These are phyloP conservation scores for Sclerotinia glacialis DNA, from an alignment of 2,329 filamentous ascomycete species.

Conservation along the genomic window DNA sequence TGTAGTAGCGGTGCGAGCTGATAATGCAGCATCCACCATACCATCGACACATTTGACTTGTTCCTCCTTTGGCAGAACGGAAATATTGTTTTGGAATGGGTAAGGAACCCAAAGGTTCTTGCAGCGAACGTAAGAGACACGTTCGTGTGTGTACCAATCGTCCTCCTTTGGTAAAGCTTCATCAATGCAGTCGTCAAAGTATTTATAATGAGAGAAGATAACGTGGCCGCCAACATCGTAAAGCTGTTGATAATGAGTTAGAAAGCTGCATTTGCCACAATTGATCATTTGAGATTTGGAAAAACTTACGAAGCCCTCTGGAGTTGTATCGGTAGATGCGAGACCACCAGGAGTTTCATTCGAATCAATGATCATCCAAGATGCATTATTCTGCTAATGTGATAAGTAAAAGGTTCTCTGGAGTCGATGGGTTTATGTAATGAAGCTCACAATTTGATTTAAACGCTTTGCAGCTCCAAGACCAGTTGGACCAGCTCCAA, in stretches of 20 bases:
- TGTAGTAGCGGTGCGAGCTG: slow-evolving; percentile 78
- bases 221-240: slow-evolving; percentile 76
- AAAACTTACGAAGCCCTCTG: slow-evolving; percentile 89
- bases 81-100: slow-evolving; percentile 99
- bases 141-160: slow-evolving; percentile 97
- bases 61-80: slow-evolving; percentile 95
- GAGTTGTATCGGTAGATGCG: slow-evolving; percentile 90
- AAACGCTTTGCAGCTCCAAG: slow-evolving; percentile 97
- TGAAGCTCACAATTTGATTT: slow-evolving; percentile 73
- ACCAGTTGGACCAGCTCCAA: slow-evolving; percentile 95
- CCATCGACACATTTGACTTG: slow-evolving; percentile 93
- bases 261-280: slow-evolving; percentile 22
- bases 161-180: slow-evolving; percentile 91
- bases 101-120: slow-evolving; percentile 96
- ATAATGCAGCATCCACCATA: slow-evolving; percentile 90
- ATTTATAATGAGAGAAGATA: slow-evolving; percentile 77
- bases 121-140: slow-evolving; percentile 98
- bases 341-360: slow-evolving; percentile 92
- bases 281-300: slow-evolving; percentile 24
- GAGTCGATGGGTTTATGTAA: slow-evolving; percentile 26
- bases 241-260: slow-evolving; percentile 55
- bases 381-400: slow-evolving; percentile 70
- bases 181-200: slow-evolving; percentile 98
- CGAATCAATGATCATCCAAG: slow-evolving; percentile 94
- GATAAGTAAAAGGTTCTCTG: slow-evolving; percentile 10